Evolutionary conservation across 352 stramenopile genomes (phyloP).

Genomic region (Phytophthora sp.): DNA sequence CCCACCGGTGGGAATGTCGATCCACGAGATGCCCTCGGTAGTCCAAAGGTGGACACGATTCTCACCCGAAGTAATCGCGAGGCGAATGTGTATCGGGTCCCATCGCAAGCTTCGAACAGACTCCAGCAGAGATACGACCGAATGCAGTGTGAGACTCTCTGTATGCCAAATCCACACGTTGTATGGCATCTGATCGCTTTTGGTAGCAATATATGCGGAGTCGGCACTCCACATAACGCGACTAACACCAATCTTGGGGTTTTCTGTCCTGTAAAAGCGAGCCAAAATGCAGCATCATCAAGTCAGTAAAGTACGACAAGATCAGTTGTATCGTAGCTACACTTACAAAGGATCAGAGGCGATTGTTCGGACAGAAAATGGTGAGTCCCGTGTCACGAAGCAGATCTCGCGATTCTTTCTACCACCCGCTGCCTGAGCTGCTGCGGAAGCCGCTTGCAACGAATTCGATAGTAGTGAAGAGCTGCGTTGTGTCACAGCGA

Average conservation of each 20-base stretch:
- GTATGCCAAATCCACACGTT: slow-evolving; percentile 88
- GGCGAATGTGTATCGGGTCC: slow-evolving; percentile 51
- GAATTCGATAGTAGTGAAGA: slow-evolving; percentile 62
- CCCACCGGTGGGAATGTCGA: slow-evolving; percentile 65
- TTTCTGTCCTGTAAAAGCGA: slow-evolving; percentile 55
- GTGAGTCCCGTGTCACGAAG: slow-evolving; percentile 70
- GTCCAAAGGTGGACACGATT: slow-evolving; percentile 82
- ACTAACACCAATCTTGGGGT: slow-evolving; percentile 75
- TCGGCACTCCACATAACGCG: slow-evolving; percentile 72
- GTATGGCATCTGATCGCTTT: slow-evolving; percentile 84
- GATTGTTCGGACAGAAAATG: slow-evolving; percentile 77
- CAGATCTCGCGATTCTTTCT: slow-evolving; percentile 62
- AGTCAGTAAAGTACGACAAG: background rate
- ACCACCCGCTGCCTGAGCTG: slow-evolving; percentile 57
- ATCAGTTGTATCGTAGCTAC: background rate
- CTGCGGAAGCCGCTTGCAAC: slow-evolving; percentile 61
- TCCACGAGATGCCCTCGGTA: slow-evolving; percentile 66
- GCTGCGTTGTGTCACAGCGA: slow-evolving; percentile 46
- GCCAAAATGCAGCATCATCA: background rate
- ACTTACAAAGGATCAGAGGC: slow-evolving; percentile 71
- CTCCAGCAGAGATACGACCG: slow-evolving; percentile 68
- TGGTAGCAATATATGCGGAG: slow-evolving; percentile 73
- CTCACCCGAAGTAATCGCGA: slow-evolving; percentile 66
- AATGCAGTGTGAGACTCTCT: slow-evolving; percentile 72
- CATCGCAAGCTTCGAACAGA: slow-evolving; percentile 67